These are phyloP conservation scores for Annona squamosa DNA, from an alignment of 164 flowering plant species.

Conservation along the genomic window DNA sequence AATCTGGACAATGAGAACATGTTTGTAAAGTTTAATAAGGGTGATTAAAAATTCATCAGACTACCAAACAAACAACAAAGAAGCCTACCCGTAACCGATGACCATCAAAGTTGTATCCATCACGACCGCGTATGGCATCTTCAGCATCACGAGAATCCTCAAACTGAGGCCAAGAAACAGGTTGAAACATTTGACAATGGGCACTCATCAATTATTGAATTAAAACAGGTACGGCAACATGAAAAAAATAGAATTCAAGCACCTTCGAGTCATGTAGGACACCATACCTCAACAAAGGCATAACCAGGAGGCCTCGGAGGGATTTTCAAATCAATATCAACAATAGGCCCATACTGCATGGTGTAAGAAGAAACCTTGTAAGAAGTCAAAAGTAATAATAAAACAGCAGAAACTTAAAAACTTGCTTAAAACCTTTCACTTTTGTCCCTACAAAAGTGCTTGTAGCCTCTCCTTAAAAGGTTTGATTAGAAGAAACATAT, in stretches of 20 bases:
- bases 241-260: background rate
- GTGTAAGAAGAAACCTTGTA: background rate
- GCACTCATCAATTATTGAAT: background rate
- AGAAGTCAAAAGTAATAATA: background rate
- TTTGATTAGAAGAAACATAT: background rate
- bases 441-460: background rate
- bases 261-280: background rate
- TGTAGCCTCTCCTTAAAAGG: background rate
- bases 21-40: background rate
- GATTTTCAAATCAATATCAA: slow-evolving; percentile 71
- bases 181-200: background rate
- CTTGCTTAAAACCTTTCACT: background rate
- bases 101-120: slow-evolving; percentile 96
- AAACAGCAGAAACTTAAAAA: background rate
- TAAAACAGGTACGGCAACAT: background rate
- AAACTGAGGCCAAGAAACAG: slow-evolving; percentile 39
- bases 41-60: background rate
- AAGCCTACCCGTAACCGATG: slow-evolving; percentile 68
- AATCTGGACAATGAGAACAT: background rate
- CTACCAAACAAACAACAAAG: background rate
- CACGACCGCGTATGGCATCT: slow-evolving; percentile 95
- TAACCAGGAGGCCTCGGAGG: slow-evolving; percentile 93
- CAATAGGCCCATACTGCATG: slow-evolving; percentile 73
- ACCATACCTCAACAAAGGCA: slow-evolving; percentile 75
- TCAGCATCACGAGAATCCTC: slow-evolving; percentile 95